phyloP scores from a whole-genome alignment of 2,329 filamentous ascomycete species.

The Ophiostoma quercus region DNA sequence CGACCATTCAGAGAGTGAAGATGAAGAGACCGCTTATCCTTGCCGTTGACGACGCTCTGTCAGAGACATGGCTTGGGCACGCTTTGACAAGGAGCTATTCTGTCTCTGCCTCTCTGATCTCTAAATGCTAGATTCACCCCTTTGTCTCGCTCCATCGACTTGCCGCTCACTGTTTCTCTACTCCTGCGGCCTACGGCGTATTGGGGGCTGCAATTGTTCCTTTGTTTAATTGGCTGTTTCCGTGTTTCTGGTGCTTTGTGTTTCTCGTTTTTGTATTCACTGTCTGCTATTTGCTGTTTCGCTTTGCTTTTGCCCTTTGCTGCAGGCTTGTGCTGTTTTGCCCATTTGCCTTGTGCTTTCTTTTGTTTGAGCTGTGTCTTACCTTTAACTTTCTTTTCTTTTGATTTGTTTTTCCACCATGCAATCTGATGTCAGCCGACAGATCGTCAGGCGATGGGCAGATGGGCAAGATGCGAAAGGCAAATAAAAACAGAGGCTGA shows the following conservation, averaged over 20 bases:
- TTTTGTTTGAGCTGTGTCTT: not conserved
- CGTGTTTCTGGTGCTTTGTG: not conserved
- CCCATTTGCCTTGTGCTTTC: not conserved
- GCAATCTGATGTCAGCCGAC: slow-evolving; percentile 5
- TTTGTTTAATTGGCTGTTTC: slow-evolving; percentile 6
- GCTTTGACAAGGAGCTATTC: not conserved
- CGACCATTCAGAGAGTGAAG: too few relatives aligned
- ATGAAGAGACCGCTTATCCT: slow-evolving; percentile 2
- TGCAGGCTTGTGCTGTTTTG: not conserved
- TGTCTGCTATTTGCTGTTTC: not conserved
- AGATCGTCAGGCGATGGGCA: not conserved
- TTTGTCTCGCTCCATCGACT: not conserved
- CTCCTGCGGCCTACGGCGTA: not conserved
- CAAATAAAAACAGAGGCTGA: too few relatives aligned
- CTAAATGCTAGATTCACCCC: not conserved
- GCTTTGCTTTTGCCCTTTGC: not conserved
- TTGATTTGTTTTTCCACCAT: not conserved
- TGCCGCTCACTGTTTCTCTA: not conserved
- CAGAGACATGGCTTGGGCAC: not conserved
- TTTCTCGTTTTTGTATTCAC: not conserved
- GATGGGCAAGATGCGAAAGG: not conserved
- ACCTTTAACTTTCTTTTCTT: not conserved
- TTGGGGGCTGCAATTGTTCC: not conserved
- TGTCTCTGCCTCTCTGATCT: too few relatives aligned
- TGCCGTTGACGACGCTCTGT: slow-evolving; percentile 8